Evolutionary conservation across 2,329 filamentous ascomycete genomes (phyloP).

Genomic region (Endoconidiophora laricicola): DNA sequence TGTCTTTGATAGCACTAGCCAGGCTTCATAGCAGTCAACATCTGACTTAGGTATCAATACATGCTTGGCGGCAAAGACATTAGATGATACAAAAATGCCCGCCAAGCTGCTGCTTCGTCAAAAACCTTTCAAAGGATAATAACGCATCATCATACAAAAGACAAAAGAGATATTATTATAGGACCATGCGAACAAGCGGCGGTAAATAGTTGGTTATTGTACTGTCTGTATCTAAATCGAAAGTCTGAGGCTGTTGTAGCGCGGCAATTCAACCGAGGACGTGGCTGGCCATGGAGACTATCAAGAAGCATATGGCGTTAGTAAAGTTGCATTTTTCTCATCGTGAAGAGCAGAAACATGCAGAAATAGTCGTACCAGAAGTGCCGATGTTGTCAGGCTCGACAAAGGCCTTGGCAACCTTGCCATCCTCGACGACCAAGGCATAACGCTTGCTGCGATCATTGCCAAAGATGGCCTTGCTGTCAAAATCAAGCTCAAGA

Average conservation of each 20-base stretch:
- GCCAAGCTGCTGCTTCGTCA: not conserved
- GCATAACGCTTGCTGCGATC: slow-evolving; percentile 77
- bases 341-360: not conserved
- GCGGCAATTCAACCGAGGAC: slow-evolving; percentile 23
- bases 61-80: no score
- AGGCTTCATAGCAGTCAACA: no score
- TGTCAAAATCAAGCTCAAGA: slow-evolving; percentile 71
- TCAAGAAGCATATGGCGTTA: slow-evolving; percentile 1
- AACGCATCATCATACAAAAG: not conserved
- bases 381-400: slow-evolving; percentile 82
- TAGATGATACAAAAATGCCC: no score
- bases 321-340: not conserved
- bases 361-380: slow-evolving; percentile 36
- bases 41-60: no score
- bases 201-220: not conserved
- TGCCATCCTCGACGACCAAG: slow-evolving; percentile 66
- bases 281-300: slow-evolving; percentile 35
- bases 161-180: slow-evolving; percentile 1
- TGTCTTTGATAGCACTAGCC: no score
- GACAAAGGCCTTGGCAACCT: slow-evolving; percentile 63
- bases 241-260: not conserved
- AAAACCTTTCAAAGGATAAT: not conserved
- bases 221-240: not conserved
- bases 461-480: slow-evolving; percentile 62
- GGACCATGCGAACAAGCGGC: not conserved